Conservation (phyloP, 2,329 filamentous ascomycete species). For the Cladophialophora psammophila region DNA sequence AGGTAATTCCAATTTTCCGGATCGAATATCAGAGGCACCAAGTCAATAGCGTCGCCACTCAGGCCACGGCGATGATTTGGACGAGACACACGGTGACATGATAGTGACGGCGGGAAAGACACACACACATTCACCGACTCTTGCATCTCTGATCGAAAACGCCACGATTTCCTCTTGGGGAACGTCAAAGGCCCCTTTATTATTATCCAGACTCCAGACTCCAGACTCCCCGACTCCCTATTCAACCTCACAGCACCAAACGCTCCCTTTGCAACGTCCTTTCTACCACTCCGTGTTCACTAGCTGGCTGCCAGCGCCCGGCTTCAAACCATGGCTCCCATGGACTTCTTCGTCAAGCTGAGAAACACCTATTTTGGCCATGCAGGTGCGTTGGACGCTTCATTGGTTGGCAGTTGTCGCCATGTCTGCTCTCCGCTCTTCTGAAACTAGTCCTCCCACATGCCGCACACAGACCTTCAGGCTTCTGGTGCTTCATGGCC, state of each 20-base stretch:
- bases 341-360: constrained; percentile 28
- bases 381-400: constrained; percentile 32
- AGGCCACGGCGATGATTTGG: background rate
- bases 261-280: background rate
- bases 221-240: background rate
- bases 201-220: background rate
- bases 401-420: constrained; percentile 29
- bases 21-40: background rate
- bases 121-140: background rate
- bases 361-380: constrained; percentile 35
- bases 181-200: background rate
- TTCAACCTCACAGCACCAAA: constrained; percentile 6
- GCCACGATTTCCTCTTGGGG: background rate
- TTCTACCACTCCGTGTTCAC: background rate
- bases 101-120: too few relatives aligned
- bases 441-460: constrained; percentile 34
- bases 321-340: constrained; percentile 31
- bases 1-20: background rate
- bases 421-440: constrained; percentile 4
- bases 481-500: background rate
- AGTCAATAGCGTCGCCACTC: constrained; percentile 1
- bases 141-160: background rate
- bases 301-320: background rate
- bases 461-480: background rate
- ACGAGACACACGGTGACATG: background rate